A percentile compares a stretch with the other conserved stretches of the same genome.
These are phyloP conservation scores for Daldinia caldariorum DNA, from an alignment of 495 filamentous ascomycete genomes.

Conservation along the genomic window DNA sequence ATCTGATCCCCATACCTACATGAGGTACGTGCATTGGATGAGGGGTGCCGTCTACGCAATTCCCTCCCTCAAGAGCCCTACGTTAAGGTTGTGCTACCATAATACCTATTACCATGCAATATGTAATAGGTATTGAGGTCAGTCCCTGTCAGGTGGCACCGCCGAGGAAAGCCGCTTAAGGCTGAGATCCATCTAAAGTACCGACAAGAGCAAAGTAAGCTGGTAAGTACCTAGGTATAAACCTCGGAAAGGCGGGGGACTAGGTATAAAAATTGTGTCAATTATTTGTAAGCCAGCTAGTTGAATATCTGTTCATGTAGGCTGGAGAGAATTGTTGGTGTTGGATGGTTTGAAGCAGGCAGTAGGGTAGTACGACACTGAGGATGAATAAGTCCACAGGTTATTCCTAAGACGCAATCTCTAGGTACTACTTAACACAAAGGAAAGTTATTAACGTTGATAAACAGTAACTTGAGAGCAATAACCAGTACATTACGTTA, in stretches of 20 bases:
- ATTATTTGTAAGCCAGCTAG: no score
- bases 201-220: no score
- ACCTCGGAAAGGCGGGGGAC: conserved; percentile 12
- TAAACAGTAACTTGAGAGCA: not conserved
- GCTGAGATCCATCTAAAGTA: conserved; percentile 40
- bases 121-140: not conserved
- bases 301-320: not conserved
- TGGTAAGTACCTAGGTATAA: no score
- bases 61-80: not conserved
- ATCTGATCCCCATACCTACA: not conserved
- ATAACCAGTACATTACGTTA: conserved; percentile 2
- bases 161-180: conserved; percentile 43
- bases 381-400: no score
- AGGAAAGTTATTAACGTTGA: not conserved
- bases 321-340: not conserved
- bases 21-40: not conserved
- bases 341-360: no score
- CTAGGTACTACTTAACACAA: not conserved
- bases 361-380: no score
- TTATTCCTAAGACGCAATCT: not conserved
- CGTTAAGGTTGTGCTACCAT: conserved; percentile 15
- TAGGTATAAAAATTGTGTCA: not conserved
- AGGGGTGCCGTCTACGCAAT: conserved; percentile 27
- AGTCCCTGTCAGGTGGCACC: conserved; percentile 11
- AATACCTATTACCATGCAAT: not conserved